phyloP scores from a whole-genome alignment of 768 basidiomycete species.

The Coprinopsis sp. region DNA sequence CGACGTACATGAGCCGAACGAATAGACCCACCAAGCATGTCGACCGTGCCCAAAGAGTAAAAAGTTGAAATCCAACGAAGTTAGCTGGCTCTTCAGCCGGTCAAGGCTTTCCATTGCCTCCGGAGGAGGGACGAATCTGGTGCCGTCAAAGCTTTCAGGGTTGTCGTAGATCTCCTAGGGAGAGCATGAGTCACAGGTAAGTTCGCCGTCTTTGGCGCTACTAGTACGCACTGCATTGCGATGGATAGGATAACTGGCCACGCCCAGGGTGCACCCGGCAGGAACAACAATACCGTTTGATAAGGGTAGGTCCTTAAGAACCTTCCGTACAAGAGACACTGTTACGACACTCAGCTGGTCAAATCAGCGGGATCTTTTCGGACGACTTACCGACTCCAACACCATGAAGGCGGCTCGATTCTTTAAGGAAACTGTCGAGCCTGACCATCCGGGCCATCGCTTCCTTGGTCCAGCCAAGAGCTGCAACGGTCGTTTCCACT shows the following conservation, averaged over 20 bases:
- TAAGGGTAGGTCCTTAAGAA: constrained; percentile 23
- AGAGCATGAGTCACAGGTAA: neutral
- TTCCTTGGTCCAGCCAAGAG: constrained; percentile 38
- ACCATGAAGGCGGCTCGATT: constrained; percentile 30
- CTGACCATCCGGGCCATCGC: constrained; percentile 34
- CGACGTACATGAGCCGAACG: neutral
- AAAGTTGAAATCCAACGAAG: constrained; percentile 21
- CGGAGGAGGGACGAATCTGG: constrained; percentile 30
- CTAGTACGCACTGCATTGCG: constrained; percentile 16
- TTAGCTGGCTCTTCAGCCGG: constrained; percentile 23
- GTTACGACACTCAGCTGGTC: neutral
- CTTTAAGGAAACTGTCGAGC: constrained; percentile 44
- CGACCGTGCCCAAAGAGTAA: constrained; percentile 32
- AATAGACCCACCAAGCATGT: constrained; percentile 17
- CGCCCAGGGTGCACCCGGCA: constrained; percentile 19
- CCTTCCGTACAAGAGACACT: constrained; percentile 21
- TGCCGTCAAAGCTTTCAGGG: constrained; percentile 38
- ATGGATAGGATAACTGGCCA: constrained; percentile 20
- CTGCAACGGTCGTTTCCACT: constrained; percentile 21
- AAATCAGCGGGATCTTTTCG: neutral
- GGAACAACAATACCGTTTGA: constrained; percentile 25
- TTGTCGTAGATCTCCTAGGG: constrained; percentile 23
- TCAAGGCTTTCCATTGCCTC: constrained; percentile 24
- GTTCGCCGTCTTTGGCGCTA: neutral
- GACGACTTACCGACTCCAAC: constrained; percentile 19